These are phyloP conservation scores for Trametes cingulata DNA, from an alignment of 768 basidiomycete genomes.

Conservation along the genomic window DNA sequence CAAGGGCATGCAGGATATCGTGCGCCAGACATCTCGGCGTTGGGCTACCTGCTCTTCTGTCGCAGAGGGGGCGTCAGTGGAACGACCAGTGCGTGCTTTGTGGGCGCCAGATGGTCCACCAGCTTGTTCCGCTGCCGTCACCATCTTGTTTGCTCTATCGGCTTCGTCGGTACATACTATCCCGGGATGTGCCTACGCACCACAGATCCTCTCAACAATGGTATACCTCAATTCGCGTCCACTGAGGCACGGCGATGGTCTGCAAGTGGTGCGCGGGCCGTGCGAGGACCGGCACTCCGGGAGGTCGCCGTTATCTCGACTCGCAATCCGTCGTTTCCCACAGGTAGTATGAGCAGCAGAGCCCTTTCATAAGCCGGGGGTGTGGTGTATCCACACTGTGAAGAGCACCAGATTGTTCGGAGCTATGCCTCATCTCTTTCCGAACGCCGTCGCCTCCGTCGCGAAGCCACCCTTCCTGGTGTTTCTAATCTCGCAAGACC, in stretches of 20 bases:
- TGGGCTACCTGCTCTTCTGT: no score
- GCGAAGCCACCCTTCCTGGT: conserved; percentile 33
- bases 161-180: no score
- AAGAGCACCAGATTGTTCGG: background rate
- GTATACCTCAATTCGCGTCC: no score
- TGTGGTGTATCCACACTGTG: no score
- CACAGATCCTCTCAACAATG: no score
- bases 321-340: conserved; percentile 9
- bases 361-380: no score
- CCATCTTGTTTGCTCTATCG: no score
- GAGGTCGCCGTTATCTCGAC: background rate
- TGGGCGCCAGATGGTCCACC: conserved; percentile 7
- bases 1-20: no score
- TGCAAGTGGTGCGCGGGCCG: background rate
- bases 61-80: no score
- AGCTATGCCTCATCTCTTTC: conserved; percentile 21
- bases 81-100: background rate
- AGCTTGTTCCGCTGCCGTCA: background rate
- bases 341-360: background rate
- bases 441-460: conserved; percentile 35
- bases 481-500: conserved; percentile 33
- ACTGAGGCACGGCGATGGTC: no score
- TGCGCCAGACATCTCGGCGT: no score
- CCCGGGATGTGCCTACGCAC: no score
- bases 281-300: background rate